Evolutionary conservation across 495 filamentous ascomycete genomes (phyloP), one percentile per base, ranked within the genome.

Genomic region (Penicillium lagena): DNA sequence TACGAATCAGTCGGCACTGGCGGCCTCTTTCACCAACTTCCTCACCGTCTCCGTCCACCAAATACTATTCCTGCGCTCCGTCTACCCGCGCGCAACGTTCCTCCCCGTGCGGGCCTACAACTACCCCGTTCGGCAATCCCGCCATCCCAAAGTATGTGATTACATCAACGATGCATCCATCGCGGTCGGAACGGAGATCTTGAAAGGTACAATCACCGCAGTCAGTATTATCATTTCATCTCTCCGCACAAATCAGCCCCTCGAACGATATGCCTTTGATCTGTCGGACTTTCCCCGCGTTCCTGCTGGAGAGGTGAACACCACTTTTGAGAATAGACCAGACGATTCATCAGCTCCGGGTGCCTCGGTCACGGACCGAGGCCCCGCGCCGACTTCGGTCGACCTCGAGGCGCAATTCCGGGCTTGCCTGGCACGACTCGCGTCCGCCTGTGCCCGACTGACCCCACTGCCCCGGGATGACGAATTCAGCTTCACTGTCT

Each of bases 251-350:
- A 76, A 73, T 44, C 63, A 59, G 40, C 72, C 68, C 34, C 68
- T 93, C 59, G 93, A 96, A 60, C 80, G 90, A 46, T 96, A 83
- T 77, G 70, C 94, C 50, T 90, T 96, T 61, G 87, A 94, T 67
- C 75, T 93, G 14, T 74, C 77, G 41, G 66, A 64, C 12, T 94
- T 96, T 53, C 93, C 93, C 0, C 70, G 66, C 29, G 75, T 86
- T 8, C 71, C 75, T 30, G 51, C 61, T 28, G 62, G 62, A 42
- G 75, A 79, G 55, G 58, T 70, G 47, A 64, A 73, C 45, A 76
- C 72, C 52, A 67, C 56, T 69, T 80, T 81, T 66, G 72, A 58
- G 66, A 65, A 75, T 39, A 51, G 67, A 51, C 54, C 60, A 50
- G 71, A 71, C 46, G 68, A 68, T 50, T 57, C 66, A 46, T 65